Conservation (phyloP, 345 rosid species). For the Clarkia xantiana region DNA sequence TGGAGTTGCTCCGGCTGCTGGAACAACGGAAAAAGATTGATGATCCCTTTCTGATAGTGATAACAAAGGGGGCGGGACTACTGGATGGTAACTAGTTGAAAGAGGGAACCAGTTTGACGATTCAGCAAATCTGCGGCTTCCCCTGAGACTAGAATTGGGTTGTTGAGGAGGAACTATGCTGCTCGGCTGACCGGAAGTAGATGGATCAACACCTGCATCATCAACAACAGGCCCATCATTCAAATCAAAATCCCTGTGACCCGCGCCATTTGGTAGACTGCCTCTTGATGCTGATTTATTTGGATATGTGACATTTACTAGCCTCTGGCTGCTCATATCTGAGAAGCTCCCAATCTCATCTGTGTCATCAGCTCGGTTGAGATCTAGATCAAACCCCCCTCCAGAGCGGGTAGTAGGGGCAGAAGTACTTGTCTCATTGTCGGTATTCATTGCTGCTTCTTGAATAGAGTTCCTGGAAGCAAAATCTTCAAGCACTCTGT, state of each 20-base stretch:
- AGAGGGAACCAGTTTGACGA: constrained; percentile 56
- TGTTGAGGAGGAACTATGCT: constrained; percentile 33
- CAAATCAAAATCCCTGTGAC: constrained; percentile 62
- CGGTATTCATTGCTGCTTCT: constrained; percentile 16
- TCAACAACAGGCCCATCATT: constrained; percentile 70
- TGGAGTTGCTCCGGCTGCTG: constrained; percentile 35
- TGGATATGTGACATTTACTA: constrained; percentile 19
- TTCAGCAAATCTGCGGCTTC: constrained; percentile 24
- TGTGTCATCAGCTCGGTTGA: constrained; percentile 62
- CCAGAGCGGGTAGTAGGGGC: constrained; percentile 30
- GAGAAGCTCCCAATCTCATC: constrained; percentile 27
- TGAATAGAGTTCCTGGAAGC: constrained; percentile 26
- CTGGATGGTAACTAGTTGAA: constrained; percentile 20
- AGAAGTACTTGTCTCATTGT: constrained; percentile 16
- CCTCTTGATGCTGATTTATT: constrained; percentile 20
- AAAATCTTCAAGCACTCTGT: constrained; percentile 60
- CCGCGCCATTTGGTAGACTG: constrained; percentile 21
- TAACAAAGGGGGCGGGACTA: constrained; percentile 24
- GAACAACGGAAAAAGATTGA: constrained; percentile 41
- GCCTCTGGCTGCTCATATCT: constrained; percentile 21
- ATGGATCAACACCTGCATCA: constrained; percentile 32
- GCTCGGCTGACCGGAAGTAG: constrained; percentile 27
- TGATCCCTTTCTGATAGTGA: constrained; percentile 35
- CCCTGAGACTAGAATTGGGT: constrained; percentile 27
- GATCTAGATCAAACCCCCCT: constrained; percentile 77